Conservation (phyloP, 768 basidiomycete genomes). For the Suillus decipiens region DNA sequence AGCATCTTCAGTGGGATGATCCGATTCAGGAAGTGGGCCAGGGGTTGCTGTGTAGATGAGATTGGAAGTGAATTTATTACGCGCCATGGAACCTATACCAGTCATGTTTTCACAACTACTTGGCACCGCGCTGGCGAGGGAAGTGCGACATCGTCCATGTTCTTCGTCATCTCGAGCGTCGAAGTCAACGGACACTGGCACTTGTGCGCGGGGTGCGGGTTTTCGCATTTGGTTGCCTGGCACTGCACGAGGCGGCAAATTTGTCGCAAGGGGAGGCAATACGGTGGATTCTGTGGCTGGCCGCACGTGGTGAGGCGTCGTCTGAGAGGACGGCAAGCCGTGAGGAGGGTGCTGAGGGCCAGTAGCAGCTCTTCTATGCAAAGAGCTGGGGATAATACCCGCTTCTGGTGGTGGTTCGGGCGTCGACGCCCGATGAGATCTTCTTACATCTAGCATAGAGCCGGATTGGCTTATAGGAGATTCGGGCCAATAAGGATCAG, state of each 20-base stretch:
- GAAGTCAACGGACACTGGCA: slow-evolving; percentile 60
- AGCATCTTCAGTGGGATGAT: slow-evolving; percentile 21
- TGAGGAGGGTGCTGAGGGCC: slow-evolving; percentile 29
- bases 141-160: slow-evolving; percentile 37
- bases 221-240: slow-evolving; percentile 54
- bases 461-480: slow-evolving; percentile 37
- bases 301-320: slow-evolving; percentile 32
- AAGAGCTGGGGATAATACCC: slow-evolving; percentile 27
- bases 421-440: slow-evolving; percentile 35
- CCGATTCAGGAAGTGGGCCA: slow-evolving; percentile 15
- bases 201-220: slow-evolving; percentile 61
- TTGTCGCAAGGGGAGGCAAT: slow-evolving; percentile 20
- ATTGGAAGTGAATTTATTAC: slow-evolving; percentile 28
- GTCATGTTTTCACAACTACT: slow-evolving; percentile 62
- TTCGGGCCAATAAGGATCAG: slow-evolving; percentile 35
- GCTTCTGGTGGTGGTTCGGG: slow-evolving; percentile 30
- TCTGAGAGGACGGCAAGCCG: slow-evolving; percentile 15
- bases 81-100: slow-evolving; percentile 52
- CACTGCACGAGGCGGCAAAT: slow-evolving; percentile 25
- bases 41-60: slow-evolving; percentile 13
- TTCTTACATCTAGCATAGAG: slow-evolving; percentile 38
- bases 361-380: slow-evolving; percentile 34
- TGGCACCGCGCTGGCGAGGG: slow-evolving; percentile 57
- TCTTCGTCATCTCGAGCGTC: slow-evolving; percentile 36
- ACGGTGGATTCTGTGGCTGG: slow-evolving; percentile 35